Evolutionary conservation across 352 stramenopile species (phyloP), one percentile per base, ranked within the genome.

Genomic region (Pythium dissotocum): DNA sequence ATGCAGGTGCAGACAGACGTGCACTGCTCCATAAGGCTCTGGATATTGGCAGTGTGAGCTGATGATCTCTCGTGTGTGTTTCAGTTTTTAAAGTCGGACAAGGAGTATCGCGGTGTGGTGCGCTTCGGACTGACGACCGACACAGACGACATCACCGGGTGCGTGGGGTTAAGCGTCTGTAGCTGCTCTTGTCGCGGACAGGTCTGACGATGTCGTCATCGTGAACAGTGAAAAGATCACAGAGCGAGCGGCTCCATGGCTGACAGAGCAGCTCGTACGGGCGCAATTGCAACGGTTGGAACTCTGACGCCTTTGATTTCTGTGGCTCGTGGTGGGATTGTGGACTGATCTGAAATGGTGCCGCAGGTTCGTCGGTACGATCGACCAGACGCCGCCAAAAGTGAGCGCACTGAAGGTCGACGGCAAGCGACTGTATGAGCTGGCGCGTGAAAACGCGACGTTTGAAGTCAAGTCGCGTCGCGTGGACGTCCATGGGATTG

Each of bases 111-210:
- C 3, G 87, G 89, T 2, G 71, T 80, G 13, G 78, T 96, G 32
- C 86, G 87, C 26, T 88, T 94, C 49, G 89, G 89, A 6, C 62
- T 95, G 30, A 94, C 85, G 0, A 95, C 89, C 8, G 73, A 83
- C 70, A 82, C 87, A 30, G 89, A 96, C 73, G 89, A 96, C 59
- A 85, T 94, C 65, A 93, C 83, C 6, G 89, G 81, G 83, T 90
- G 58, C 13, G 36, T 32, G 35, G 33, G 16, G 24, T 42, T n/a
- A 21, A 9, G 12, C 5, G 16, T 32, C 14, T 32, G 35, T 16
- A 14, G 35, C 21, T 4, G 21, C 8, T 10, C 28, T 24, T 24
- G 21, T 24, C 21, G 8, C 12, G 42, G 4, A 9, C 40, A 18
- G n/a, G 13, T 26, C 12, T 28, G 14, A 33, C 33, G 6, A 28